Conservation (phyloP, 2,329 filamentous ascomycete genomes). For the Colletotrichum orchidophilum region DNA sequence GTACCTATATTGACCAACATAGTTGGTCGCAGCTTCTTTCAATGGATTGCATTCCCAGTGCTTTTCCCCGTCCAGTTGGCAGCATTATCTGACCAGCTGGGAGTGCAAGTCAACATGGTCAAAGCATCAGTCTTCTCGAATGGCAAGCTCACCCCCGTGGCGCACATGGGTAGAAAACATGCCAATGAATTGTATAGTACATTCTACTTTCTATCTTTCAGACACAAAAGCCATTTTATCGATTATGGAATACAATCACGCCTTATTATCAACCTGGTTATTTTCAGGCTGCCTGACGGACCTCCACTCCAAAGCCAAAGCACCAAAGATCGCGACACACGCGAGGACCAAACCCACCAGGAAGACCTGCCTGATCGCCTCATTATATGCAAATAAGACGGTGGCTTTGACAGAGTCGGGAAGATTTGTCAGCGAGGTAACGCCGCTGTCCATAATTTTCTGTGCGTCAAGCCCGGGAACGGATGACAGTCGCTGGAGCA, state of each 20-base stretch:
- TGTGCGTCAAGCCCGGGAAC: conserved; percentile 46
- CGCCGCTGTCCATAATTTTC: conserved; percentile 45
- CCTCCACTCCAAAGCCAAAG: conserved; percentile 65
- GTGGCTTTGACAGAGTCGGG: background rate
- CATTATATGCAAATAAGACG: conserved; percentile 60
- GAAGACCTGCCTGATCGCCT: conserved; percentile 61
- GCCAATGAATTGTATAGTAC: background rate
- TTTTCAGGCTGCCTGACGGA: conserved; percentile 35
- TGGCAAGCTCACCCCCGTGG: no score
- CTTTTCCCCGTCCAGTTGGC: no score
- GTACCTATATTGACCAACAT: no score
- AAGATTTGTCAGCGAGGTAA: conserved; percentile 38
- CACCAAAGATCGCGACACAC: conserved; percentile 58
- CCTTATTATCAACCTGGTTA: background rate
- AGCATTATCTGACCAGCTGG: no score
- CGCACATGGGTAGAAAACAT: no score
- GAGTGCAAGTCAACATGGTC: no score
- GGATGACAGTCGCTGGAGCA: conserved; percentile 49
- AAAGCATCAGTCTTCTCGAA: no score
- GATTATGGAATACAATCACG: background rate
- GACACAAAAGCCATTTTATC: no score
- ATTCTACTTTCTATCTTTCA: background rate
- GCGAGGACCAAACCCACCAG: conserved; percentile 62
- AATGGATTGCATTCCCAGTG: no score
- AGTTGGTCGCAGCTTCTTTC: no score